phyloP scores from a whole-genome alignment of 352 stramenopile species.

The Globisporangium nodosum region DNA sequence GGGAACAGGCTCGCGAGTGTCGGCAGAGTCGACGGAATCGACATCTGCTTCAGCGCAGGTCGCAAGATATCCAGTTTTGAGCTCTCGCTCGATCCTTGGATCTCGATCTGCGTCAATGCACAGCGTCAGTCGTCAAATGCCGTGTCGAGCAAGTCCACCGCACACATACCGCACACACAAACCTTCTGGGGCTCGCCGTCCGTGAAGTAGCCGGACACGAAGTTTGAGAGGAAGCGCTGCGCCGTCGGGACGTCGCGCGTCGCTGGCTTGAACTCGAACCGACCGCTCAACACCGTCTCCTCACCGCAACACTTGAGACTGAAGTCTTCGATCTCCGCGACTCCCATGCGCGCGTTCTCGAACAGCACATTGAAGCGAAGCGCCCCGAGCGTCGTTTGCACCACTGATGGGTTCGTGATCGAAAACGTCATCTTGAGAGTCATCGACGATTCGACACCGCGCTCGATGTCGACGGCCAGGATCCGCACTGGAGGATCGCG shows the following conservation, averaged over 20 bases:
- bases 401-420: slow-evolving; percentile 65
- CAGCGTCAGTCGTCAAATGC: neutral
- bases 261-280: slow-evolving; percentile 53
- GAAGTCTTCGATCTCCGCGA: slow-evolving; percentile 56
- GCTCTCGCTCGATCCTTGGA: slow-evolving; percentile 49
- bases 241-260: slow-evolving; percentile 22
- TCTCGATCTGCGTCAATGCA: slow-evolving; percentile 39
- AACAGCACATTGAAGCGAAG: slow-evolving; percentile 51
- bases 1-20: slow-evolving; percentile 65
- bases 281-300: slow-evolving; percentile 42
- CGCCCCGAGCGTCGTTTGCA: slow-evolving; percentile 49
- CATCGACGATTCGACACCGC: slow-evolving; percentile 39
- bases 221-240: slow-evolving; percentile 75
- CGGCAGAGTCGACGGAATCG: slow-evolving; percentile 53
- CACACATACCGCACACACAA: slow-evolving; percentile 7
- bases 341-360: slow-evolving; percentile 42
- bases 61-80: slow-evolving; percentile 56
- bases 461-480: slow-evolving; percentile 56
- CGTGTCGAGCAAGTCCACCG: too few species aligned
- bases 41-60: slow-evolving; percentile 44
- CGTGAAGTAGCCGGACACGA: slow-evolving; percentile 79
- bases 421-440: slow-evolving; percentile 64
- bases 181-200: slow-evolving; percentile 58
- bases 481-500: slow-evolving; percentile 51
- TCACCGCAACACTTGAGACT: slow-evolving; percentile 59